Conservation (phyloP, 441 rosid species). For the Adansonia grandidieri region DNA sequence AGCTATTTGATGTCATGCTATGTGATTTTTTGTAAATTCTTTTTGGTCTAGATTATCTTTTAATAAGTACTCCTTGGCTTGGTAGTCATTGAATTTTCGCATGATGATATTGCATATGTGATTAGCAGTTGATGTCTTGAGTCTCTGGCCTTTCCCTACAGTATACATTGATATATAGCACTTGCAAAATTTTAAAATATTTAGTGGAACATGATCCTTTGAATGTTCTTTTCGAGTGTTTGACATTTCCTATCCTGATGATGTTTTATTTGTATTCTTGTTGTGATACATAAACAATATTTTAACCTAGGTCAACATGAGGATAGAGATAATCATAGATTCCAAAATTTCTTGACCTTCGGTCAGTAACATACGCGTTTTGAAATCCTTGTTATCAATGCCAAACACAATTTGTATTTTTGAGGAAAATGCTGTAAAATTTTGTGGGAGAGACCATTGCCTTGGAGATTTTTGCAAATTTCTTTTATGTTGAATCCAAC, state of each 20-base stretch:
- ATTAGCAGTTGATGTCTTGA: too few relatives aligned
- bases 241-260: neutral
- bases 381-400: neutral
- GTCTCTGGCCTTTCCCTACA: too few relatives aligned
- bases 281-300: neutral
- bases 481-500: conserved; percentile 23
- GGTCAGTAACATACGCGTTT: neutral
- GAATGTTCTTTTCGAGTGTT: neutral
- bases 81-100: too few relatives aligned
- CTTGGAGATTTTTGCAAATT: neutral
- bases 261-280: neutral
- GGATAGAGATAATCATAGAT: neutral
- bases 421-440: neutral
- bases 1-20: too few relatives aligned
- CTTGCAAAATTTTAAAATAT: neutral
- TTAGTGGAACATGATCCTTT: neutral
- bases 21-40: too few relatives aligned
- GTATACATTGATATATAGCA: neutral
- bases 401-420: neutral
- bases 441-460: neutral
- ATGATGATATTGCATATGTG: too few relatives aligned
- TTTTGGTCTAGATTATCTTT: too few relatives aligned
- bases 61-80: too few relatives aligned
- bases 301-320: neutral
- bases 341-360: neutral